Evolutionary conservation across 2,329 filamentous ascomycete species (phyloP).

Genomic region (Coniochaeta prunicola): DNA sequence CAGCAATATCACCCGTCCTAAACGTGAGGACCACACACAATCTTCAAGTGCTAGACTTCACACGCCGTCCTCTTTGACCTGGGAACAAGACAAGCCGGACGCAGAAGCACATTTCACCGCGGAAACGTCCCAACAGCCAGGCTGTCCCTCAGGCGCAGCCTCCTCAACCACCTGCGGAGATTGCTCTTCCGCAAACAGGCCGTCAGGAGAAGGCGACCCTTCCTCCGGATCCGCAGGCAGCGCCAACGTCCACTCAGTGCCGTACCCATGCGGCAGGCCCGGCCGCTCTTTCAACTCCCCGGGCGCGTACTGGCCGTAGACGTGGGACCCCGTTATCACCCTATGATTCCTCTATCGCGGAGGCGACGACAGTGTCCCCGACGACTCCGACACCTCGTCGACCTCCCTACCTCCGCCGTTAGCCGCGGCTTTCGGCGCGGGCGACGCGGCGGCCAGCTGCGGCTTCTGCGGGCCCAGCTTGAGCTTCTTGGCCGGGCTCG

Average conservation of each 20-base stretch:
- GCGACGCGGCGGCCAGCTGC: constrained; percentile 29
- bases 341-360: constrained; percentile 19
- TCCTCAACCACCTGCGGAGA: too few relatives aligned
- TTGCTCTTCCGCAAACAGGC: too few relatives aligned
- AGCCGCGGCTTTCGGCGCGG: constrained; percentile 35
- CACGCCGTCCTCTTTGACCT: background rate
- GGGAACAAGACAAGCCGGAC: background rate
- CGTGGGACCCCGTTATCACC: background rate
- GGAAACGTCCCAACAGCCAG: too few relatives aligned
- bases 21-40: background rate
- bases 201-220: background rate
- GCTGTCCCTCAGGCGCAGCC: background rate
- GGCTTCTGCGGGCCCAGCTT: constrained; percentile 36
- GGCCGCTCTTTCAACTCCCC: too few relatives aligned
- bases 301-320: background rate
- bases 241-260: background rate
- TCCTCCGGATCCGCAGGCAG: background rate
- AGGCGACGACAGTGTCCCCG: constrained; percentile 48
- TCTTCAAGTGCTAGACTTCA: background rate
- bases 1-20: background rate
- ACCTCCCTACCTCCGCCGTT: constrained; percentile 38
- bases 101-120: too few relatives aligned
- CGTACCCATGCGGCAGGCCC: background rate
- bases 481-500: constrained; percentile 37
- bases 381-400: constrained; percentile 49